A percentile compares a stretch with the other conserved stretches of the same genome.
phyloP scores from a whole-genome alignment of 1,284 basidiomycete genomes.

The Irpex sp. region DNA sequence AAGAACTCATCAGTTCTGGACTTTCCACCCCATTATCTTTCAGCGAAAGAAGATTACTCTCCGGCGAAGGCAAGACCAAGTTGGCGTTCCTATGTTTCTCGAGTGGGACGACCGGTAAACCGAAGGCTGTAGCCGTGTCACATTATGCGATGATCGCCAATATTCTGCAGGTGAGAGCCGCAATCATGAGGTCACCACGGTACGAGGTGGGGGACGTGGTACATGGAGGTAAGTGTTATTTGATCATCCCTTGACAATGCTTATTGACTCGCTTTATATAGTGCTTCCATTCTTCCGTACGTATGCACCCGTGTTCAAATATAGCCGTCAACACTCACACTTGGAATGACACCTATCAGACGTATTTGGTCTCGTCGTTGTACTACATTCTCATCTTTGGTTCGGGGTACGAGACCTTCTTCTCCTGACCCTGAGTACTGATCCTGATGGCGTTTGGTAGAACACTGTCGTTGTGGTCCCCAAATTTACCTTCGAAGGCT shows the following conservation, averaged over 20 bases:
- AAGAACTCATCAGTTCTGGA: constrained; percentile 54
- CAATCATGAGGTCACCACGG: constrained; percentile 30
- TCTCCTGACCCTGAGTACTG: neutral
- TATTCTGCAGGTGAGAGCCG: constrained; percentile 52
- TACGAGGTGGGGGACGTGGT: constrained; percentile 55
- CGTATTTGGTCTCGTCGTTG: constrained; percentile 70
- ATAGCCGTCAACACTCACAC: neutral
- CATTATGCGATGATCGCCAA: constrained; percentile 68
- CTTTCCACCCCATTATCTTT: constrained; percentile 39
- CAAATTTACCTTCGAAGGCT: constrained; percentile 64
- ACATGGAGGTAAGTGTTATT: constrained; percentile 39
- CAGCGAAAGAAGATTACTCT: constrained; percentile 44
- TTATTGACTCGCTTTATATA: constrained; percentile 6
- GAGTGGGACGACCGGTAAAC: constrained; percentile 80
- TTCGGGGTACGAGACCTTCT: constrained; percentile 37
- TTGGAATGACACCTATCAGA: constrained; percentile 35
- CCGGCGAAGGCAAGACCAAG: constrained; percentile 65
- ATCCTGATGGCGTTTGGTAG: constrained; percentile 13
- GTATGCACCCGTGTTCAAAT: constrained; percentile 5
- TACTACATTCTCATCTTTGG: constrained; percentile 44
- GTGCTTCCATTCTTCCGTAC: constrained; percentile 35
- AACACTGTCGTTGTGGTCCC: constrained; percentile 56
- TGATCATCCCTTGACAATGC: neutral
- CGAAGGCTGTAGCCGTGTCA: constrained; percentile 75
- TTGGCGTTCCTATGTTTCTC: constrained; percentile 78